Base-by-base conservation (phyloP, 352 stramenopile species). In the Hyaloperonospora brassicae region DNA sequence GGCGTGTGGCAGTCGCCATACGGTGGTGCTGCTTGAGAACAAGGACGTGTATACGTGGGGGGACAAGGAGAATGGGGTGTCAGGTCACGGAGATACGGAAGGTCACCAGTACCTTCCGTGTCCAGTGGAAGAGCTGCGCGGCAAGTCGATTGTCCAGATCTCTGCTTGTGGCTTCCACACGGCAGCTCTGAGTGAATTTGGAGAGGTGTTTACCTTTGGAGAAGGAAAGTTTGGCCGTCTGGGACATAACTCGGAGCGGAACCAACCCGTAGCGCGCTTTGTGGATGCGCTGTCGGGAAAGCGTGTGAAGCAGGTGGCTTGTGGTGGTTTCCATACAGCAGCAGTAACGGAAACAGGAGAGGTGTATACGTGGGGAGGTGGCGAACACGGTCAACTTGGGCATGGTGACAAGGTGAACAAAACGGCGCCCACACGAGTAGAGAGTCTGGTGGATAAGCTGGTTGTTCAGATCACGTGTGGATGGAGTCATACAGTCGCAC, bases 331-430 rank as follows among this genome's bases (percentile, higher is more conserved):
- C 59, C 84, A 95, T 57, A 95, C 84, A 0, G 84, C 84, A 5
- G 84, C 84, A 6, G 80, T 95, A 23, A 92, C 84, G 2, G 81
- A 94, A 54, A 86, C 79, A 1, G 84, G 84, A 45, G 78, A 94
- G 47, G 78, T 94, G 46, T 95, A 86, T 64, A 93, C 84, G 27
- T 95, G 84, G 84, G 84, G 84, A n/a, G 84, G 84, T 24, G 83
- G 86, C 1, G 89, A 97, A 55, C 93, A 98, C 58, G 91, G 91
- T 5, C 93, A 98, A 64, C 77, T 98, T n/a, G 95, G 95, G 22
- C 95, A 98, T 48, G 95, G 95, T 17, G 93, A 98, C 68, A 97
- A 97, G 62, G 87, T 98, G 44, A 98, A 98, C 67, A 96, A 96
- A 72, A 89, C 95, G 22, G 84, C 89, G 36, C 92, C 93, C 13